Conservation (phyloP, 768 basidiomycete genomes). For the Gloeostereum incarnatum region DNA sequence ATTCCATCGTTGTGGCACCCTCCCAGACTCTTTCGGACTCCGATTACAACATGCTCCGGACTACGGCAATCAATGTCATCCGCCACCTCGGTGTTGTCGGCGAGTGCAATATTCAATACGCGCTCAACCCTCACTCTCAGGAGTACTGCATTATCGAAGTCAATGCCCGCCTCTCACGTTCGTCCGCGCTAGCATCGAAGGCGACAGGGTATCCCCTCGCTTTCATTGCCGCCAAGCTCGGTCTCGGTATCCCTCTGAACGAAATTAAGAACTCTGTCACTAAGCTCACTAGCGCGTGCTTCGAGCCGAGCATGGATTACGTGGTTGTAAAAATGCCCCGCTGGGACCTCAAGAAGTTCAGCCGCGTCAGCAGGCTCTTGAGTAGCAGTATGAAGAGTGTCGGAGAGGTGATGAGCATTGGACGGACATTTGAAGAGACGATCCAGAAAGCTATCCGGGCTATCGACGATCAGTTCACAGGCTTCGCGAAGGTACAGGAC, state of each 20-base stretch:
- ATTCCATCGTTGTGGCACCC: constrained; percentile 96
- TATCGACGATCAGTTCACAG: constrained; percentile 91
- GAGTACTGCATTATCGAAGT: constrained; percentile 99
- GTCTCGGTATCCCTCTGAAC: constrained; percentile 93
- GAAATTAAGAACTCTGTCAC: constrained; percentile 98
- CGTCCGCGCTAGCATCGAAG: constrained; percentile 96
- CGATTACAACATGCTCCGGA: constrained; percentile 99
- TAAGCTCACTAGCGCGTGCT: constrained; percentile 93
- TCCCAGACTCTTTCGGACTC: constrained; percentile 97
- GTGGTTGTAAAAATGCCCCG: constrained; percentile 97
- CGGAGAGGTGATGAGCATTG: constrained; percentile 99
- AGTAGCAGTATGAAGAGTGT: constrained; percentile 99
- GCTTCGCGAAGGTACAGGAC: constrained; percentile 74
- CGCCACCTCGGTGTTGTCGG: constrained; percentile 97
- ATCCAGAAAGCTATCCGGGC: constrained; percentile 97
- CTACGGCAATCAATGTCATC: constrained; percentile 96
- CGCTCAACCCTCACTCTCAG: constrained; percentile 87
- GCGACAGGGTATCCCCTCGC: constrained; percentile 97
- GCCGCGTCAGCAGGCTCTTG: constrained; percentile 79
- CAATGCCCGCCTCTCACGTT: constrained; percentile 96
- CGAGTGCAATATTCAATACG: constrained; percentile 99
- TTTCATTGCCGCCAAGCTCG: constrained; percentile 97
- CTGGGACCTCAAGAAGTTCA: constrained; percentile 99
- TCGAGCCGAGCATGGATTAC: constrained; percentile 97
- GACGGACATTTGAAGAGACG: constrained; percentile 96